These are phyloP conservation scores for Phytophthora ramorum DNA, from an alignment of 352 stramenopile genomes.

Conservation along the genomic window DNA sequence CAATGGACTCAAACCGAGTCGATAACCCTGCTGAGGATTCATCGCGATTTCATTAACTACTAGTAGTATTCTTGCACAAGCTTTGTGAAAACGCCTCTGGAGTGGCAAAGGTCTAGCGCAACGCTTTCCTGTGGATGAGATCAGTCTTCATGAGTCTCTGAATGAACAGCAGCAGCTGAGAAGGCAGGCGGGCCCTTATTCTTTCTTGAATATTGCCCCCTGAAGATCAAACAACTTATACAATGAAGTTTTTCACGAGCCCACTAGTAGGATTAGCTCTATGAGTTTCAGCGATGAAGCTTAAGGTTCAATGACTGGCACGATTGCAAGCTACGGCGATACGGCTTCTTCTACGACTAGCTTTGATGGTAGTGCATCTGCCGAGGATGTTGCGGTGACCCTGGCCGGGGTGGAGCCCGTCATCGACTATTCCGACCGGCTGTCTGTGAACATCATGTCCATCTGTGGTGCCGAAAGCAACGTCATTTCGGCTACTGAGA, in stretches of 20 bases:
- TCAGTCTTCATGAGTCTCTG: too few species aligned
- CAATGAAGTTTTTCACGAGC: not conserved
- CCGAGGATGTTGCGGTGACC: not conserved
- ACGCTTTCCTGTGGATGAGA: not conserved
- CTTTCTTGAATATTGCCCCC: not conserved
- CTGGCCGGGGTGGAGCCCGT: not conserved
- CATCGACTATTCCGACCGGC: not conserved
- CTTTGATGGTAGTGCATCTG: not conserved
- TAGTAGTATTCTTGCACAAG: too few species aligned
- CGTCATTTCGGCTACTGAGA: not conserved
- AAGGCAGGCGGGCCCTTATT: not conserved
- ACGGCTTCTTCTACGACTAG: not conserved
- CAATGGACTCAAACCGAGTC: too few species aligned
- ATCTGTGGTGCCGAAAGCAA: not conserved
- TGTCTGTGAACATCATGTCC: not conserved
- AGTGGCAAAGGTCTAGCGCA: not conserved
- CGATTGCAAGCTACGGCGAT: not conserved
- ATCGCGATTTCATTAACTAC: too few species aligned
- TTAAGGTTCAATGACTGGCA: not conserved
- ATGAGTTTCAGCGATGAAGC: not conserved
- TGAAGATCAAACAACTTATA: not conserved
- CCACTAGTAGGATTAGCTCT: not conserved
- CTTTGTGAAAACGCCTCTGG: too few species aligned
- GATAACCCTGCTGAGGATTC: too few species aligned
- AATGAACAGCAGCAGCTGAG: too few species aligned